These are phyloP conservation scores for Lactarius deliciosus DNA, from an alignment of 768 basidiomycete species.

Conservation along the genomic window DNA sequence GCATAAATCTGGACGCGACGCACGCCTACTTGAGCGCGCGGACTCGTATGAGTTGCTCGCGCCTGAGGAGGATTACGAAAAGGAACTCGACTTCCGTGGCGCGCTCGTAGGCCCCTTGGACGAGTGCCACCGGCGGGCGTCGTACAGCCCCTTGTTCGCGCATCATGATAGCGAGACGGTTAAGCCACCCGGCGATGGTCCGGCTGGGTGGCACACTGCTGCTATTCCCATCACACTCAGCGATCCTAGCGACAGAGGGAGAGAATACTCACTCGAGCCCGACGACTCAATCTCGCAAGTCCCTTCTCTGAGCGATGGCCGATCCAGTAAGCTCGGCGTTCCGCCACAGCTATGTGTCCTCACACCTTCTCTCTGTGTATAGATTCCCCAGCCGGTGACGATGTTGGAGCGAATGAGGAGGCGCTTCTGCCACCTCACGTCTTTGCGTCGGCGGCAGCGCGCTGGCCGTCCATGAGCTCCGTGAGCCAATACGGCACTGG, in stretches of 20 bases:
- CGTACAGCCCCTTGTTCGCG: background rate
- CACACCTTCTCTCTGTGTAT: background rate
- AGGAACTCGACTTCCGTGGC: slow-evolving; percentile 8
- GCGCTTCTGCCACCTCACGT: background rate
- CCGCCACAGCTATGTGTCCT: background rate
- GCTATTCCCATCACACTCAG: background rate
- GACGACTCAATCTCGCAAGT: slow-evolving; percentile 7
- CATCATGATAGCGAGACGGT: background rate
- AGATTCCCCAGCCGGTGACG: background rate
- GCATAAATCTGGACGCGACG: slow-evolving; percentile 1
- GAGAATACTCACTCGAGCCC: slow-evolving; percentile 8
- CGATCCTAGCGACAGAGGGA: background rate
- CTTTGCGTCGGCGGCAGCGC: background rate
- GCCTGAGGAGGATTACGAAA: slow-evolving; percentile 19
- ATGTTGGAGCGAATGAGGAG: background rate
- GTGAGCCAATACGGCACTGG: background rate
- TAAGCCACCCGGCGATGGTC: background rate
- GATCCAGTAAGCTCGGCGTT: slow-evolving; percentile 4
- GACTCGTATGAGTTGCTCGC: slow-evolving; percentile 20
- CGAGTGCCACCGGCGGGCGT: background rate
- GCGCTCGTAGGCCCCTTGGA: background rate
- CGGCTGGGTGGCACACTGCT: background rate
- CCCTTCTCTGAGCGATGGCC: background rate
- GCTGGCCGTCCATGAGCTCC: background rate
- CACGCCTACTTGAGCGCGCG: slow-evolving; percentile 8